Base-by-base conservation (phyloP, 2,329 filamentous ascomycete genomes). In the Colletotrichum sp. region DNA sequence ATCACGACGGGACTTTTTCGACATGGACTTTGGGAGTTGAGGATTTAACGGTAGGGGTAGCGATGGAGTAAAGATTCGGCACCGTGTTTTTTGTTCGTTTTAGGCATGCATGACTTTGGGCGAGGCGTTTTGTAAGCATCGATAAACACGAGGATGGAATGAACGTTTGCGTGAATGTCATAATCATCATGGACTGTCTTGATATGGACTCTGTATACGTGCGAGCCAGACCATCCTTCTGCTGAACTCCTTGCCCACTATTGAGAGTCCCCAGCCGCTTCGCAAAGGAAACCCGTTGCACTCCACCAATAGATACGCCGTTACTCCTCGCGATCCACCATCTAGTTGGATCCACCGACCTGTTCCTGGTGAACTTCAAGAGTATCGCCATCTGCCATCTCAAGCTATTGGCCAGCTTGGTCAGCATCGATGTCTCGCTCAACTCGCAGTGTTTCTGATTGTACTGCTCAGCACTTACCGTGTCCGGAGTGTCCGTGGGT, bases 341-440 rank as follows among this genome's bases (percentile, higher is more conserved):
- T 30, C 62, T 73, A 78, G 48, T 52, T 22, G 77, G 64, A 73
- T 18, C 96, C 96, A 76, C 97, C 97, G 77, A 99, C 97, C 88
- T 99, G 97, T 85, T 99, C 97, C 85, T 99, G 97, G 84, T 99
- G 96, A 30, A 99, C 97, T 83, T 99, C 97, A 30, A 99, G 93
- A 1, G 95, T 98, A 82, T 99, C 97, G 44, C 97, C 96, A 80
- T 99, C 97, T 79, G 93, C 89, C 97, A 99, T 99, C 77, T 99
- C 97, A 71, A 99, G 93, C 97, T 99, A 81, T 68, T 76, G 55
- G 59, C 71, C 73, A 67, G 77, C 59, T 76, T 72, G 73, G n/a
- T 80, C 77, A 79, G 81, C 78, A 75, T 72, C n/a, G 55, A 26
- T 59, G n/a, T 6, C 44, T 52, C n/a, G 44, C 44, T 52, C n/a